These are phyloP conservation scores for Phanerodontia chrysosporium DNA, from an alignment of 768 basidiomycete genomes.

Conservation along the genomic window DNA sequence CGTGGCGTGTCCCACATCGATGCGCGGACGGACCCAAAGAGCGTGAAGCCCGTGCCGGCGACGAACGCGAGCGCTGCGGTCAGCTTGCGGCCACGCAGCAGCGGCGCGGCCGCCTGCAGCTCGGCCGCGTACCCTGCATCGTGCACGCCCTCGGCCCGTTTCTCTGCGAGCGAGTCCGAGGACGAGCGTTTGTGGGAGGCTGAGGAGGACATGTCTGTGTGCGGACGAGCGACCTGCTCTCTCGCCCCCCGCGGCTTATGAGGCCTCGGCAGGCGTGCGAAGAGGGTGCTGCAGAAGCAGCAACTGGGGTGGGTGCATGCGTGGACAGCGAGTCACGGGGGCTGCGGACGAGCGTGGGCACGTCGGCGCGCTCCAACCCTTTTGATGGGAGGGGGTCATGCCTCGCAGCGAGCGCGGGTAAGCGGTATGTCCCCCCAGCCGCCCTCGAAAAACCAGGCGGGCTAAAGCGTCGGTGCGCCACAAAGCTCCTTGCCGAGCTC, in stretches of 20 bases:
- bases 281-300: neutral
- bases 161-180: neutral
- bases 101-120: constrained; percentile 29
- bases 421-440: too few relatives aligned
- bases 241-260: neutral
- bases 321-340: neutral
- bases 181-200: neutral
- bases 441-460: neutral
- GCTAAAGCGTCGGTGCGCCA: neutral
- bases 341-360: neutral
- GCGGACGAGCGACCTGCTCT: too few relatives aligned
- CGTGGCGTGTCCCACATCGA: neutral
- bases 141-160: neutral
- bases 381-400: neutral
- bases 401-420: neutral
- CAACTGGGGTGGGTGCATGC: neutral
- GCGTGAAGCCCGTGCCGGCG: constrained; percentile 55
- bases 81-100: constrained; percentile 39
- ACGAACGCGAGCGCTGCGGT: constrained; percentile 51
- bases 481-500: neutral
- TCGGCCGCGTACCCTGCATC: constrained; percentile 30
- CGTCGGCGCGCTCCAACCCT: neutral
- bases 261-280: neutral
- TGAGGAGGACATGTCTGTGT: neutral
- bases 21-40: constrained; percentile 45